Evolutionary conservation across 192 early-diverging fungal genomes (phyloP), one percentile per base, ranked within the genome.

Genomic region (Umbelopsis sp.): DNA sequence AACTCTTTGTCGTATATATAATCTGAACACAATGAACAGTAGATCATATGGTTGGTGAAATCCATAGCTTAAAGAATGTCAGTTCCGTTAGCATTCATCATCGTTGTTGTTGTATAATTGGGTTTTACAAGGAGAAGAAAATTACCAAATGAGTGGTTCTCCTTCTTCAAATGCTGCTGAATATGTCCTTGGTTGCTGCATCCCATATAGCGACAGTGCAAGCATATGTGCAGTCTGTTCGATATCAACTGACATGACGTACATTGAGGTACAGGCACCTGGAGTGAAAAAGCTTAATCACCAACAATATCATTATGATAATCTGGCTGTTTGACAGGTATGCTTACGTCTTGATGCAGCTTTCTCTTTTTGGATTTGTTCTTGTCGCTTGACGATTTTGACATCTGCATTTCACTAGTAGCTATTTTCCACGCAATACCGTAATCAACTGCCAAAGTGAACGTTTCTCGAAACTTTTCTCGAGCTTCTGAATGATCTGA

Each of bases 1-100:
- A 95, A 82, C 45, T 91, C 90, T 2, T 81, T 64, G 76, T 96
- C 95, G 74, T 92, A 92, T 0, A 97, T 83, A 76, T 96, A 95
- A 75, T 95, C 93, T 64, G 88, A 82, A 81, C 95, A 97, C 18
- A 82, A 79, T 9, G 49, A 49, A 69, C 95, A 97, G 77, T 85
- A 97, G 20, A 96, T 68, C 11, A 73, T 81, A 53, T 81, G 83
- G 22, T 84, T 86, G 65, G 76, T 75, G 66, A 95, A 88, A 68
- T 97, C 95, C 72, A 96, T 84, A 3, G 92, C 92, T 85, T 85
- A 87, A 72, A 41, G 48, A 51, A 67, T 79, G 71, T 15, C 69
- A 3, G 1, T 30, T 30, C 27, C 27, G 27, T 30, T 3, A 30
- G 27, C 27, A 30, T 30, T 30, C 3, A 3, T n/a, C 27, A 30